phyloP scores from a whole-genome alignment of 306 rosid genomes.

The Lagenaria siceraria region DNA sequence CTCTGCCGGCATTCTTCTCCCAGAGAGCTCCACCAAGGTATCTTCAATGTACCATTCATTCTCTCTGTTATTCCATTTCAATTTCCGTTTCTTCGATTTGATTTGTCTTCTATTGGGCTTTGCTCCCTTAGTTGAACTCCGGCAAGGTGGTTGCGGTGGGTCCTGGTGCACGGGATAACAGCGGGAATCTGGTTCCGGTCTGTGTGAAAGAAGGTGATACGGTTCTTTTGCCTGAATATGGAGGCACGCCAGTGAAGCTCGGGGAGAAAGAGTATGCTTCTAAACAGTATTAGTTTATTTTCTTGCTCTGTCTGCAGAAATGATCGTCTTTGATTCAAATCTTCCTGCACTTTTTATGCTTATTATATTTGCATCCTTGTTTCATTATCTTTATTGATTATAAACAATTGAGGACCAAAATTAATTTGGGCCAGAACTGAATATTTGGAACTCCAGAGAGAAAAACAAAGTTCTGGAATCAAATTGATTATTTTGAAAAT shows the following conservation, averaged over 20 bases:
- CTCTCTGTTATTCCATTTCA: neutral
- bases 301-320: neutral
- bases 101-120: neutral
- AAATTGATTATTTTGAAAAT: no score
- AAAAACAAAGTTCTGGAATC: no score
- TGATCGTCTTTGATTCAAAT: no score
- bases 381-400: neutral
- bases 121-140: slow-evolving; percentile 46
- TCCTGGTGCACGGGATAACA: slow-evolving; percentile 56
- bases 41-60: neutral
- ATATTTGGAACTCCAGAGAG: no score
- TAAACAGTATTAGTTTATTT: neutral
- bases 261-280: slow-evolving; percentile 72
- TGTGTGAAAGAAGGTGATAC: slow-evolving; percentile 67
- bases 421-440: no score
- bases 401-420: no score
- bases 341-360: neutral
- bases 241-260: slow-evolving; percentile 79
- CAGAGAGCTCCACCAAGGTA: slow-evolving; percentile 74
- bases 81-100: neutral
- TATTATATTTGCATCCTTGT: neutral
- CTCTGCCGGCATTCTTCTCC: slow-evolving; percentile 69
- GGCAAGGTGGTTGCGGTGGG: slow-evolving; percentile 86
- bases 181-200: slow-evolving; percentile 61
- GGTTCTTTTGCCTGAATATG: slow-evolving; percentile 84